These are phyloP conservation scores for Pseudocercospora ulei DNA, from an alignment of 2,329 filamentous ascomycete genomes.

Conservation along the genomic window DNA sequence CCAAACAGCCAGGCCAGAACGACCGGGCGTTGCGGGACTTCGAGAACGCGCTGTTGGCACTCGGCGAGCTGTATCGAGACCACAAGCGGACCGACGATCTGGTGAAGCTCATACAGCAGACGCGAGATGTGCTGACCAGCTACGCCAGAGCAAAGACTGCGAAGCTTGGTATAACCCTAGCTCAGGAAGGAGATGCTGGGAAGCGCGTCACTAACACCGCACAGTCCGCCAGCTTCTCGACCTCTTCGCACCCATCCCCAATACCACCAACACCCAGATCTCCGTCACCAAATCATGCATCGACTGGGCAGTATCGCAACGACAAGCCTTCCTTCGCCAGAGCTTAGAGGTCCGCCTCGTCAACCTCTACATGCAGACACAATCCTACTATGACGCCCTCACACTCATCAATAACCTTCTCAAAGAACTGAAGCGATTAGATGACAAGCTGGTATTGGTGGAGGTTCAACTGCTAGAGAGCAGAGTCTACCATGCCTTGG, in stretches of 20 bases:
- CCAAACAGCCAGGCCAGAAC: constrained; percentile 70
- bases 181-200: no score
- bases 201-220: background rate
- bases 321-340: constrained; percentile 90
- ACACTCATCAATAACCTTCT: constrained; percentile 93
- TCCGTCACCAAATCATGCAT: constrained; percentile 96
- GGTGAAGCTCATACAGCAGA: constrained; percentile 80
- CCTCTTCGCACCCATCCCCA: constrained; percentile 84
- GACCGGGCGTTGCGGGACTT: constrained; percentile 86
- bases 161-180: constrained; percentile 67
- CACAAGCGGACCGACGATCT: constrained; percentile 74
- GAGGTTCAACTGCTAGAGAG: constrained; percentile 97
- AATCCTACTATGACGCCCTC: constrained; percentile 92
- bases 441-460: constrained; percentile 95
- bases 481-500: constrained; percentile 90
- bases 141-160: constrained; percentile 98
- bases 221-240: constrained; percentile 86
- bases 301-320: constrained; percentile 94
- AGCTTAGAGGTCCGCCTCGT: constrained; percentile 96
- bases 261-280: constrained; percentile 89
- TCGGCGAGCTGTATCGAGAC: constrained; percentile 89
- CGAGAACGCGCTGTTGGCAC: constrained; percentile 72
- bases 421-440: constrained; percentile 90
- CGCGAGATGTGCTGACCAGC: constrained; percentile 79
- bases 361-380: constrained; percentile 88